Conservation (phyloP, 768 basidiomycete genomes). For the Podaxis pistillaris region DNA sequence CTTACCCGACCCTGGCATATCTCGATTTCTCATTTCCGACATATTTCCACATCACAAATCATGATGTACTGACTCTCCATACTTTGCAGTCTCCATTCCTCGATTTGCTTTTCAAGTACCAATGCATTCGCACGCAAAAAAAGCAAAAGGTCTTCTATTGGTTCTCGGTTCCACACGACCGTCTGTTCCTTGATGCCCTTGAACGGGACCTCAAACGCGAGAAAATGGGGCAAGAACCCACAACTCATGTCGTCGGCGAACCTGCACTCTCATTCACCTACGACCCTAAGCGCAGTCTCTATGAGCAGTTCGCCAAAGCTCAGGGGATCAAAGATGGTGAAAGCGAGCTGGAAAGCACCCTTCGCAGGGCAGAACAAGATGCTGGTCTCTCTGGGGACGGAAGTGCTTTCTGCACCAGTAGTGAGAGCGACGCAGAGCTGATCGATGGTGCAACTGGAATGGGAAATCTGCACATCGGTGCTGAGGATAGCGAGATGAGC, state of each 20-base stretch:
- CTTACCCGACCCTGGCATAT: slow-evolving; percentile 8
- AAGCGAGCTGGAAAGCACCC: slow-evolving; percentile 35
- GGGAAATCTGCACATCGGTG: slow-evolving; percentile 14
- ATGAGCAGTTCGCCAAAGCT: slow-evolving; percentile 77
- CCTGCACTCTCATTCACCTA: slow-evolving; percentile 88
- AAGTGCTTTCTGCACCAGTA: slow-evolving; percentile 13
- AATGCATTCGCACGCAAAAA: slow-evolving; percentile 97
- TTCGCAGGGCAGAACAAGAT: slow-evolving; percentile 32
- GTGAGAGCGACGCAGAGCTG: slow-evolving; percentile 24
- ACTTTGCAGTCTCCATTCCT: slow-evolving; percentile 77
- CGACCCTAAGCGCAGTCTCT: slow-evolving; percentile 81
- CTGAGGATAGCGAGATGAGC: slow-evolving; percentile 21
- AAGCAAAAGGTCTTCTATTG: slow-evolving; percentile 99
- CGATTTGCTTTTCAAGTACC: slow-evolving; percentile 92
- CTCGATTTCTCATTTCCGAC: slow-evolving; percentile 10
- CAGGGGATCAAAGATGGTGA: slow-evolving; percentile 40
- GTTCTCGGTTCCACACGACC: slow-evolving; percentile 97
- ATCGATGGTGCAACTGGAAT: slow-evolving; percentile 15
- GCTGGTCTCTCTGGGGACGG: slow-evolving; percentile 7
- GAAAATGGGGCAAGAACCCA: slow-evolving; percentile 85
- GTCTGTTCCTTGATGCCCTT: slow-evolving; percentile 93
- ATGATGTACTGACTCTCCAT: no score
- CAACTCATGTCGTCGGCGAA: slow-evolving; percentile 70
- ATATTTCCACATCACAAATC: no score
- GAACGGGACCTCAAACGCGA: slow-evolving; percentile 96